Evolutionary conservation across 2,329 filamentous ascomycete genomes (phyloP), one percentile per base, ranked within the genome.

Genomic region (Tolypocladium nubicola): DNA sequence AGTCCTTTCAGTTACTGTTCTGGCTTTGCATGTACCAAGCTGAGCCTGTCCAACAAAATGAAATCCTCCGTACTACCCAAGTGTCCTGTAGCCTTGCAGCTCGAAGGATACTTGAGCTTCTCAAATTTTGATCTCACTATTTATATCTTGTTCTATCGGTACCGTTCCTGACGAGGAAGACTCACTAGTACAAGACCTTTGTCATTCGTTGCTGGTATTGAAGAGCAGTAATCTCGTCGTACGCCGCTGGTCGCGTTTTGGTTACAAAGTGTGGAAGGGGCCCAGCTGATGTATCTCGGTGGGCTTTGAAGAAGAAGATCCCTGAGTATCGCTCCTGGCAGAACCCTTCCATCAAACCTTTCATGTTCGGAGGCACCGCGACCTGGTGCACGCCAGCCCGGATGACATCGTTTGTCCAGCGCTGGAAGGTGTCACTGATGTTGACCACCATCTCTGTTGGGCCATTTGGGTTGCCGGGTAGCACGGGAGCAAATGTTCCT

Each of bases 381-480:
- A 54, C 53, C 3, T 56, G 45, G 33, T 58, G 56, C 3, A 58
- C 53, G 19, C 52, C 56, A 3, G 56, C 56, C 26, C 23, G 40
- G 21, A 58, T 26, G 4, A 45, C 43, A 21, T 63, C 62, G 43
- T 71, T 70, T 13, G 69, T 70, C 65, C 65, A 67, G 4, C 69
- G 65, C 58, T 72, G 63, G 26, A 73, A 55, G 2, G 64, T 69
- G 56, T 73, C 70, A 23, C 67, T 62, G n/a, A 70, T 64, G 56
- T 71, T 71, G 45, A 73, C 62, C 16, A 70, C 59, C 23, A 74
- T 63, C 54, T 73, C 53, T 2, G 53, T 54, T 30, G 38, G 38
- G 39, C 53, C 13, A 2, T 40, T 41, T 1, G 54, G 55, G 9
- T 66, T 65, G 68, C 68, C 54, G 69, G 71, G 58, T 9, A 58